Evolutionary conservation across 2,329 filamentous ascomycete genomes (phyloP).

Genomic region (Didymellaceae sp.): DNA sequence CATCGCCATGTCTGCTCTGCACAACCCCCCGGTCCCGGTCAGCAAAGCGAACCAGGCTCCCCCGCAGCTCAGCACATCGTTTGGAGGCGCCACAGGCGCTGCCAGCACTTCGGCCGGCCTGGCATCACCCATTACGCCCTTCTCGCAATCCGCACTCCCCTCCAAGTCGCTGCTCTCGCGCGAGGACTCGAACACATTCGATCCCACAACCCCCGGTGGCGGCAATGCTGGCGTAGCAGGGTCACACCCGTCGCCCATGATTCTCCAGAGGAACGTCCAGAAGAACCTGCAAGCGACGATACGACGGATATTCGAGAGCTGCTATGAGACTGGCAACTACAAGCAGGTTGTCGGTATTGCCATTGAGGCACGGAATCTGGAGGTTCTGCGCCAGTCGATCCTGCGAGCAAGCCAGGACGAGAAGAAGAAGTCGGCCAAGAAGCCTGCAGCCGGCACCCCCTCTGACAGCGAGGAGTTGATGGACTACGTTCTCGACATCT

Average conservation of each 20-base stretch:
- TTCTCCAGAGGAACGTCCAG: constrained; percentile 76
- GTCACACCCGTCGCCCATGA: constrained; percentile 65
- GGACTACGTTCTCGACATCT: constrained; percentile 94
- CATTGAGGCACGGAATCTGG: constrained; percentile 90
- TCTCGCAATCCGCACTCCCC: constrained; percentile 90
- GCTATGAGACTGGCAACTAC: constrained; percentile 84
- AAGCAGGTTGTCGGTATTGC: constrained; percentile 96
- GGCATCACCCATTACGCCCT: constrained; percentile 89
- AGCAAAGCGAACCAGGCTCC: constrained; percentile 59
- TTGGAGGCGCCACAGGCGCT: constrained; percentile 70
- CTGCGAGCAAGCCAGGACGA: constrained; percentile 87
- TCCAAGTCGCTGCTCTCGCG: constrained; percentile 95
- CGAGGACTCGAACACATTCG: constrained; percentile 69
- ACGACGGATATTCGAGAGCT: constrained; percentile 88
- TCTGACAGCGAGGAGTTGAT: constrained; percentile 86
- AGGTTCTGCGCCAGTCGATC: constrained; percentile 85
- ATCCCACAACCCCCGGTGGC: constrained; percentile 62
- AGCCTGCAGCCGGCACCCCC: constrained; percentile 58
- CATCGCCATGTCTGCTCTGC: constrained; percentile 76
- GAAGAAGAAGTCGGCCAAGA: constrained; percentile 71
- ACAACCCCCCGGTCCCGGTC: constrained; percentile 59
- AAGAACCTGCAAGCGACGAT: constrained; percentile 83
- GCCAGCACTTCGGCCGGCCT: constrained; percentile 70
- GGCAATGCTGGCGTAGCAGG: constrained; percentile 62
- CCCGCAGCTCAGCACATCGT: constrained; percentile 80